phyloP scores from a whole-genome alignment of 2,329 filamentous ascomycete species.

The Exserohilum turcica region DNA sequence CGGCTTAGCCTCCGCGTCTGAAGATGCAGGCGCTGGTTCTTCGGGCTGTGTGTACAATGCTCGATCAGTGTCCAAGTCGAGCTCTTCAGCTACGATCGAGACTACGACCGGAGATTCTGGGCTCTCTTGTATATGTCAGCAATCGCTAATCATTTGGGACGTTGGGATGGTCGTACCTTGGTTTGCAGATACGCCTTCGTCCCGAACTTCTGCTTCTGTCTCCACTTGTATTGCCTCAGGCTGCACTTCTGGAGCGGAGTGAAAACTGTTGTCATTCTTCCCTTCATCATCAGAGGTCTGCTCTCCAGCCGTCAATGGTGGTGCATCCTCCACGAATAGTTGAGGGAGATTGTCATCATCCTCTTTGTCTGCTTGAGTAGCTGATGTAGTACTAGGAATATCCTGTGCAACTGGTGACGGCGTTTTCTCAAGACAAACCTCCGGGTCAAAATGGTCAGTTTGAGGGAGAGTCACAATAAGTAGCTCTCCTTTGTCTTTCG shows the following conservation, averaged over 20 bases:
- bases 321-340: not conserved
- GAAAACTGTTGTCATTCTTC: slow-evolving; percentile 31
- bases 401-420: not conserved
- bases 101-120: not conserved
- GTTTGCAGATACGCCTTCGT: slow-evolving; percentile 6
- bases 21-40: not conserved
- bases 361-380: not conserved
- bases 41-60: not conserved
- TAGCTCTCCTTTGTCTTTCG: not conserved
- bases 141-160: not conserved
- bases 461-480: not conserved
- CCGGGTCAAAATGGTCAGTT: not conserved
- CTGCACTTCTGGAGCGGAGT: slow-evolving; percentile 29
- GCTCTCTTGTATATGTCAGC: not conserved
- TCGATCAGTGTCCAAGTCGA: not conserved
- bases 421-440: not conserved
- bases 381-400: not conserved
- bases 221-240: slow-evolving; percentile 14
- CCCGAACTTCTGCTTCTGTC: not conserved
- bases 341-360: not conserved
- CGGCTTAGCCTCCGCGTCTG: not conserved
- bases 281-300: slow-evolving; percentile 29
- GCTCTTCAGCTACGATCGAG: not conserved
- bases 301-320: slow-evolving; percentile 5
- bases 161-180: slow-evolving; percentile 1